Evolutionary conservation across 805 yeast species (phyloP).

Genomic region (Cyberlindnera misumaiensis): DNA sequence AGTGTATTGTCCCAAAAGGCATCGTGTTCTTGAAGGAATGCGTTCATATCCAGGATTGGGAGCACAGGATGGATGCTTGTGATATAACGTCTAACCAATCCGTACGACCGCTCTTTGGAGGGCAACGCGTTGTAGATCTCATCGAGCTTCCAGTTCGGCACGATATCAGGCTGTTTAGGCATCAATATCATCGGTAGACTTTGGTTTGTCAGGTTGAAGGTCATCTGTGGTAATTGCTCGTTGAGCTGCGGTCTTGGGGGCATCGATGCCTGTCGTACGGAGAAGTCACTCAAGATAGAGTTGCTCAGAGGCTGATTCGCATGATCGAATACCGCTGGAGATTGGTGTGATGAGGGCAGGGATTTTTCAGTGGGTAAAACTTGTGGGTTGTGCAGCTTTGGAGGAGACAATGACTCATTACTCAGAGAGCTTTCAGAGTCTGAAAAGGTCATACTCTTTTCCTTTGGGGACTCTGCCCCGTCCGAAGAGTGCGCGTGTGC

Average conservation of each 20-base stretch:
- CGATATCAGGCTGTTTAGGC: slow-evolving; percentile 19
- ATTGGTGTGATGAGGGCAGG: neutral
- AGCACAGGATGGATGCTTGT: slow-evolving; percentile 50
- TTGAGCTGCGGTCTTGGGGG: slow-evolving; percentile 12
- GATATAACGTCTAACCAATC: slow-evolving; percentile 40
- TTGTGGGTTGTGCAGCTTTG: slow-evolving; percentile 22
- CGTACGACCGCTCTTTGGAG: slow-evolving; percentile 36
- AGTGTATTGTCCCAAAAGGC: slow-evolving; percentile 37
- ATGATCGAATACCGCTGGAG: slow-evolving; percentile 1
- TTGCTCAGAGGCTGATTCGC: slow-evolving; percentile 10
- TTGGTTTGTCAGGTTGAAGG: slow-evolving; percentile 17
- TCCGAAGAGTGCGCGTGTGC: too few relatives aligned
- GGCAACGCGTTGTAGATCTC: slow-evolving; percentile 42
- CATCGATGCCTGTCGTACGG: slow-evolving; percentile 17
- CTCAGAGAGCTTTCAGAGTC: slow-evolving; percentile 22
- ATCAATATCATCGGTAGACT: slow-evolving; percentile 21
- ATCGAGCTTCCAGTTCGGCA: slow-evolving; percentile 20
- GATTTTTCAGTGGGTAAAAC: slow-evolving; percentile 19
- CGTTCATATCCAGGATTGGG: slow-evolving; percentile 43
- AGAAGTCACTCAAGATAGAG: slow-evolving; percentile 17
- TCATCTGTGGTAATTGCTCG: slow-evolving; percentile 8
- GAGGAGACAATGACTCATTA: slow-evolving; percentile 24
- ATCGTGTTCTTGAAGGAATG: slow-evolving; percentile 40
- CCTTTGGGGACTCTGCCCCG: slow-evolving; percentile 11
- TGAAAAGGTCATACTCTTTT: slow-evolving; percentile 16